phyloP scores from a whole-genome alignment of 2,329 filamentous ascomycete genomes.

The Teratosphaeria gauchensis region DNA sequence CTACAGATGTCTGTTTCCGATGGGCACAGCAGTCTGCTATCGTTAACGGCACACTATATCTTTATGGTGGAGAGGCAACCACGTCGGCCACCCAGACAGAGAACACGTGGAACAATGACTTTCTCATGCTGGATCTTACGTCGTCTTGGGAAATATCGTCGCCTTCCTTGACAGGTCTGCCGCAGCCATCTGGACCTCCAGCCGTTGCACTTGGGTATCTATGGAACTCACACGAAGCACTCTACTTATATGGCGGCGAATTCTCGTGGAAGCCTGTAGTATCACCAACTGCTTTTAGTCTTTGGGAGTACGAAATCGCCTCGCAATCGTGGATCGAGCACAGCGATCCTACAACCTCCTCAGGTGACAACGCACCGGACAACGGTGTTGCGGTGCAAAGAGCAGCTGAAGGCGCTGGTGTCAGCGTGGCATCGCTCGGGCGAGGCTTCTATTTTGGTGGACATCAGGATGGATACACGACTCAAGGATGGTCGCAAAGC shows the following conservation, averaged over 20 bases:
- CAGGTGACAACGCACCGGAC: constrained; percentile 52
- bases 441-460: constrained; percentile 72
- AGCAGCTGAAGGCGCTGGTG: constrained; percentile 62
- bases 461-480: constrained; percentile 57
- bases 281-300: constrained; percentile 49
- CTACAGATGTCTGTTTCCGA: constrained; percentile 51
- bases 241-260: constrained; percentile 67
- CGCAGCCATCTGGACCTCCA: constrained; percentile 59
- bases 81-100: constrained; percentile 46
- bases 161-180: constrained; percentile 53
- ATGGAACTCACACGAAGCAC: constrained; percentile 60
- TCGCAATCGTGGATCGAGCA: constrained; percentile 55
- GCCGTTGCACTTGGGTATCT: constrained; percentile 64
- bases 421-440: constrained; percentile 60
- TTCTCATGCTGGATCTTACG: constrained; percentile 61
- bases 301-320: constrained; percentile 61
- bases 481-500: constrained; percentile 58
- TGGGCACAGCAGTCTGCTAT: constrained; percentile 60
- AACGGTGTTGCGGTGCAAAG: constrained; percentile 52
- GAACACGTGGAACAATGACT: constrained; percentile 68
- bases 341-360: constrained; percentile 49
- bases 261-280: constrained; percentile 55
- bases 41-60: constrained; percentile 65
- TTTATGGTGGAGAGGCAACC: constrained; percentile 63
- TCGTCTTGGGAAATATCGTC: constrained; percentile 60